These are phyloP conservation scores for Globisporangium parvum DNA, from an alignment of 352 stramenopile genomes.

Conservation along the genomic window DNA sequence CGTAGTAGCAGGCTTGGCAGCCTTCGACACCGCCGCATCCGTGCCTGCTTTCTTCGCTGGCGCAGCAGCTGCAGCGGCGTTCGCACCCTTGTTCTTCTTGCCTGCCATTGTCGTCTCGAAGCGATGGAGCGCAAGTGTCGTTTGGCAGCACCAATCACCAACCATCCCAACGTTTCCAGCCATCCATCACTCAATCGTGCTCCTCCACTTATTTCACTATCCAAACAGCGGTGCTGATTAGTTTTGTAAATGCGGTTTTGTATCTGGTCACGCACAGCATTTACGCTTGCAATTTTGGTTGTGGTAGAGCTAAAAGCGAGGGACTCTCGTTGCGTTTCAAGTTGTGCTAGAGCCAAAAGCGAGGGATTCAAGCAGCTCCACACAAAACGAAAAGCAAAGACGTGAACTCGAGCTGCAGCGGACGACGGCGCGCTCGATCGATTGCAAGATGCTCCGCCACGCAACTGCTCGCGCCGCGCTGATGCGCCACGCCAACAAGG, in stretches of 20 bases:
- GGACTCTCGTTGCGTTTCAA: slow-evolving; percentile 17
- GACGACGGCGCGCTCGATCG: no score
- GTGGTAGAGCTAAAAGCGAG: no score
- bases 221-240: no score
- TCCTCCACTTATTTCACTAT: no score
- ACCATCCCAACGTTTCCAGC: not conserved
- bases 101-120: slow-evolving; percentile 6
- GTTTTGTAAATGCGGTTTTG: no score
- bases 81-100: slow-evolving; percentile 11
- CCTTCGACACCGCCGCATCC: not conserved
- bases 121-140: not conserved
- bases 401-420: no score
- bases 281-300: no score
- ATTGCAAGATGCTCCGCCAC: not conserved
- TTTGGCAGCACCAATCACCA: not conserved
- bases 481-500: slow-evolving; percentile 19
- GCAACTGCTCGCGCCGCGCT: slow-evolving; percentile 1
- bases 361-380: no score
- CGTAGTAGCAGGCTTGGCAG: not conserved
- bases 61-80: not conserved
- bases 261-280: no score
- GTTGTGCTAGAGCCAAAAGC: no score
- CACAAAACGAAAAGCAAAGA: no score
- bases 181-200: no score
- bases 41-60: not conserved